phyloP scores from a whole-genome alignment of 768 basidiomycete genomes.

The Amanita rubescens region DNA sequence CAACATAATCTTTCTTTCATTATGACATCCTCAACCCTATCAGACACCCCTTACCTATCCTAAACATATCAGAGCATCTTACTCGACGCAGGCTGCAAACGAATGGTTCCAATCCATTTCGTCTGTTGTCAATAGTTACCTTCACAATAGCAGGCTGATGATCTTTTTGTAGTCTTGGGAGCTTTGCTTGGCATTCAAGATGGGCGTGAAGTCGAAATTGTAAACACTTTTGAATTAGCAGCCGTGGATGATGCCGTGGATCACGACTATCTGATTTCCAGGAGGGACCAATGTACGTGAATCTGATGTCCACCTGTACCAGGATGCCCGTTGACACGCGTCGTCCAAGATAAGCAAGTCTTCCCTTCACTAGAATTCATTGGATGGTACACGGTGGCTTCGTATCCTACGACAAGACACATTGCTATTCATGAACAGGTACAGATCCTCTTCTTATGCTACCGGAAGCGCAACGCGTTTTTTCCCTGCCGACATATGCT shows the following conservation, averaged over 20 bases:
- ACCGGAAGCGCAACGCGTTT: conserved; percentile 5
- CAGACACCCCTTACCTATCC: conserved; percentile 93
- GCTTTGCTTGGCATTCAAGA: conserved; percentile 91
- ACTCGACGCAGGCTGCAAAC: conserved; percentile 78
- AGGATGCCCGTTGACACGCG: conserved; percentile 2
- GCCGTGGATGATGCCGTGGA: conserved; percentile 61
- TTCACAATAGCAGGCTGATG: neutral
- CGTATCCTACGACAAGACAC: conserved; percentile 66
- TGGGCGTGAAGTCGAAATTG: conserved; percentile 93
- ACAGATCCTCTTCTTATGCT: conserved; percentile 8
- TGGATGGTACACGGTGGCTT: conserved; percentile 93
- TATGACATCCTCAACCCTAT: conserved; percentile 15
- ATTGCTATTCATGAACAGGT: conserved; percentile 85
- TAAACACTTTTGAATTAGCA: conserved; percentile 92
- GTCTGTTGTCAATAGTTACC: conserved; percentile 26
- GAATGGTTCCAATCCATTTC: conserved; percentile 52
- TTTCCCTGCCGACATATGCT: conserved; percentile 1
- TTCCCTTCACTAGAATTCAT: conserved; percentile 97
- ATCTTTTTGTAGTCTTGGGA: conserved; percentile 61
- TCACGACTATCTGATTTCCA: conserved; percentile 70
- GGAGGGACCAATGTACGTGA: conserved; percentile 77
- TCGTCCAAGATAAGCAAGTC: conserved; percentile 82
- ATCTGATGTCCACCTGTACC: conserved; percentile 4
- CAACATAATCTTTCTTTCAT: conserved; percentile 5
- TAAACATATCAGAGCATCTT: conserved; percentile 95